Evolutionary conservation across 306 rosid species (phyloP).

Genomic region (Hippophae tibetana): DNA sequence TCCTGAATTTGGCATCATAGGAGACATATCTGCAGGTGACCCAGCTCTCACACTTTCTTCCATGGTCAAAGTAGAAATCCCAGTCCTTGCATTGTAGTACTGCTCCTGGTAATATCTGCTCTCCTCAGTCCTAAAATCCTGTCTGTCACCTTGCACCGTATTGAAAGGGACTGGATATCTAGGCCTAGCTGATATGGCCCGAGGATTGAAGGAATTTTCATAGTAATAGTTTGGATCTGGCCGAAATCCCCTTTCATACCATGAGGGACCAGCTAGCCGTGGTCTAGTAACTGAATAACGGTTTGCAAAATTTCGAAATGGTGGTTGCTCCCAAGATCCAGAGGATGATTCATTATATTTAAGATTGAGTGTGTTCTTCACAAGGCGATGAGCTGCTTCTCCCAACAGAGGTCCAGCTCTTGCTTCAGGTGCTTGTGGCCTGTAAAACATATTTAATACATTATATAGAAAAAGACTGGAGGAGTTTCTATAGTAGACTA

Average conservation of each 20-base stretch:
- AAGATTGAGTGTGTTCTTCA: conserved; percentile 68
- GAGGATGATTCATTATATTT: conserved; percentile 36
- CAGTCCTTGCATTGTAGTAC: conserved; percentile 18
- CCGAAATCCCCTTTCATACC: conserved; percentile 53
- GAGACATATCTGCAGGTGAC: conserved; percentile 4
- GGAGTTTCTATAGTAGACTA: background rate
- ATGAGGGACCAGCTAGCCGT: conserved; percentile 56
- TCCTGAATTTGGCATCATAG: conserved; percentile 35
- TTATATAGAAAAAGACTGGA: conserved; percentile 3
- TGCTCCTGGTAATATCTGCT: conserved; percentile 24
- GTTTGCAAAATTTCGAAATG: conserved; percentile 26
- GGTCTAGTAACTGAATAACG: conserved; percentile 36
- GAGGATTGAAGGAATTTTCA: conserved; percentile 47
- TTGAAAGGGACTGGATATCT: conserved; percentile 41
- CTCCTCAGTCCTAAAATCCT: conserved; percentile 26
- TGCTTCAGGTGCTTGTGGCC: conserved; percentile 76
- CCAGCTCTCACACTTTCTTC: conserved; percentile 20
- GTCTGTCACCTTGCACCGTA: conserved; percentile 53
- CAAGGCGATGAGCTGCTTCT: conserved; percentile 94
- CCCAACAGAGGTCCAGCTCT: conserved; percentile 80
- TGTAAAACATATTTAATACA: conserved; percentile 24
- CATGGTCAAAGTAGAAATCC: conserved; percentile 19
- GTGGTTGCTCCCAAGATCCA: conserved; percentile 48
- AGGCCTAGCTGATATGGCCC: conserved; percentile 43
- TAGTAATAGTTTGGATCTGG: conserved; percentile 44